Base-by-base conservation (phyloP, 768 basidiomycete species). In the Steccherinum ochraceum region DNA sequence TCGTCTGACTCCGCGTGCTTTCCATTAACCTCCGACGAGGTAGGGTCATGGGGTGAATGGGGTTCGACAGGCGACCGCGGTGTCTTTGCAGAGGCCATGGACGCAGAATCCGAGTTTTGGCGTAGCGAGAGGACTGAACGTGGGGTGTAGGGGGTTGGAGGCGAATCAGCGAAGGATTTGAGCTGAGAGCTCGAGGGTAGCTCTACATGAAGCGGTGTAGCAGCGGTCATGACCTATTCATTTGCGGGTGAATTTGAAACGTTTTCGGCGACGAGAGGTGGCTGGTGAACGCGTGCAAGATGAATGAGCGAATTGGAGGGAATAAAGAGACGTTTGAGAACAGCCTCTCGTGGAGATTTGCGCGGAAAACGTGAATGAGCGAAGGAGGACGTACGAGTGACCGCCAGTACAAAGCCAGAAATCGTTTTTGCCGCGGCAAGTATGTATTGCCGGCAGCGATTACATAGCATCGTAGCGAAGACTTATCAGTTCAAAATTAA, bases 261-360 rank as follows among this genome's bases (percentile, higher is more conserved):
- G 16, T 21, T 24, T 27, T 35, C 20, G 35, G 26, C 27, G 18
- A 30, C 20, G 27, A 27, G 2, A 3, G 40, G 5, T 21, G 44
- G 44, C 16, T 26, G 18, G 4, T 16, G 13, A 20, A 13, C 18
- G 30, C 30, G 30, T 35, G 30, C 16, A 7, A 16, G 35, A 26
- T 18, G 48, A 21, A 40, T 30, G 18, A 21, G 35, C 40, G 48
- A 39, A 45, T 45, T 20, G 13, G 45, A 45, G 13, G 23, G 7
- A 13, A 24, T 21, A 23, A 45, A 13, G 77, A 73, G 53, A 76
- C 70, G 16, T n/a, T n/a, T n/a, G n/a, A n/a, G n/a, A n/a, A n/a
- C 11, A n/a, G n/a, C n/a, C n/a, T n/a, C n/a, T n/a, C n/a, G n/a
- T n/a, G n/a, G n/a, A n/a, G n/a, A n/a, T n/a, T n/a, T n/a, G n/a